These are phyloP conservation scores for Adansonia madagascariensis DNA, from an alignment of 441 rosid genomes.

Conservation along the genomic window DNA sequence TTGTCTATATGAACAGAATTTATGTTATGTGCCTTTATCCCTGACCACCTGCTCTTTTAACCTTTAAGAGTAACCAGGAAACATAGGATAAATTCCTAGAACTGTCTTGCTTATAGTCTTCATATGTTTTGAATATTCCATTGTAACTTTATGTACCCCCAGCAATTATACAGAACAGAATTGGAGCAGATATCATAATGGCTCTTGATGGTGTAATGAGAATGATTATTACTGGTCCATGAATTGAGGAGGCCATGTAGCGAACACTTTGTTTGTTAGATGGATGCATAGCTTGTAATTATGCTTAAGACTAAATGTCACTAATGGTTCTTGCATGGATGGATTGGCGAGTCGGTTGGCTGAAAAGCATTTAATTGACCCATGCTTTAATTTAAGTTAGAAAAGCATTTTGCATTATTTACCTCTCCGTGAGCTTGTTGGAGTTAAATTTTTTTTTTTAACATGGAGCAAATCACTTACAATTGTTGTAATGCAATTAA, in stretches of 20 bases:
- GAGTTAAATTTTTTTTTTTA: conserved; percentile 2
- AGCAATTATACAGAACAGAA: conserved; percentile 59
- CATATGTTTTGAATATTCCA: neutral
- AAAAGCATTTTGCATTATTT: conserved; percentile 18
- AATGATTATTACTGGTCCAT: conserved; percentile 77
- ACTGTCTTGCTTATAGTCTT: neutral
- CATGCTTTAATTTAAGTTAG: conserved; percentile 7
- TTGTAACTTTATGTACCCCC: conserved; percentile 21
- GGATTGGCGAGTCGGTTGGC: conserved; percentile 2
- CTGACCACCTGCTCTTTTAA: neutral
- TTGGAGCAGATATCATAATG: conserved; percentile 88
- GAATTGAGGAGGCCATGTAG: conserved; percentile 82
- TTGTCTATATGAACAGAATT: too few relatives aligned
- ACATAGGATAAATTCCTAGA: neutral
- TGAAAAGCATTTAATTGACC: conserved; percentile 12
- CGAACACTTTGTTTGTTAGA: conserved; percentile 88
- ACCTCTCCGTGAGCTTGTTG: neutral
- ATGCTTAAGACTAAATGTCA: conserved; percentile 19
- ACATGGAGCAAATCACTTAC: too few relatives aligned
- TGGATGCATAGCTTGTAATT: conserved; percentile 68
- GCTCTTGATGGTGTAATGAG: conserved; percentile 86
- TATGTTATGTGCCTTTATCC: neutral
- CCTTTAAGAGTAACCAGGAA: neutral
- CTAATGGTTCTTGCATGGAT: conserved; percentile 2
- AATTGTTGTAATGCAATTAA: too few relatives aligned